These are phyloP conservation scores for Aspergillus glaucus DNA, from an alignment of 2,329 filamentous ascomycete genomes.

Conservation along the genomic window DNA sequence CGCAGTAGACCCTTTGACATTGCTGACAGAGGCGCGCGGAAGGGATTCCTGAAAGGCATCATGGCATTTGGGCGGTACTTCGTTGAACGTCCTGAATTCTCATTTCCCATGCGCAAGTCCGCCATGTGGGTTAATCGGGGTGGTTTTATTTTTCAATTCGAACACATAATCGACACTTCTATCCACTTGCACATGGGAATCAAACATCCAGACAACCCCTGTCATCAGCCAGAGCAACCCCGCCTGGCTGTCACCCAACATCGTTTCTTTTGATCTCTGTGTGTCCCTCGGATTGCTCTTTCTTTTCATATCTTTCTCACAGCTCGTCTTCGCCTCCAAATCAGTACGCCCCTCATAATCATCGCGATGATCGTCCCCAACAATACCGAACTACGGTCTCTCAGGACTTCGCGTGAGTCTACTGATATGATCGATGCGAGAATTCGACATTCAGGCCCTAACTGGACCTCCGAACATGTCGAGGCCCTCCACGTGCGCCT, in stretches of 20 bases:
- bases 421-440: neutral
- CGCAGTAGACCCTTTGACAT: neutral
- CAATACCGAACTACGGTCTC: neutral
- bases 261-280: too few relatives aligned
- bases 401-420: neutral
- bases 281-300: too few relatives aligned
- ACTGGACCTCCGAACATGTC: neutral
- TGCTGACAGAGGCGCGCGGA: neutral
- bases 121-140: neutral
- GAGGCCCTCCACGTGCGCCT: neutral
- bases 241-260: too few relatives aligned
- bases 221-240: too few relatives aligned
- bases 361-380: neutral
- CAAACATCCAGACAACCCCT: too few relatives aligned
- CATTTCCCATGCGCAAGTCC: neutral
- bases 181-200: too few relatives aligned
- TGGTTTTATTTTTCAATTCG: too few relatives aligned
- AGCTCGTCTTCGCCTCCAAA: too few relatives aligned
- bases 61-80: neutral
- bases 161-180: too few relatives aligned
- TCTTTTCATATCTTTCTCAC: too few relatives aligned
- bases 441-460: neutral
- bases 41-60: neutral
- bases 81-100: neutral
- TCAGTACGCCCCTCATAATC: neutral